Evolutionary conservation across 192 early-diverging fungal genomes (phyloP), one percentile per base, ranked within the genome.

Genomic region (Entomortierella beljakovae): DNA sequence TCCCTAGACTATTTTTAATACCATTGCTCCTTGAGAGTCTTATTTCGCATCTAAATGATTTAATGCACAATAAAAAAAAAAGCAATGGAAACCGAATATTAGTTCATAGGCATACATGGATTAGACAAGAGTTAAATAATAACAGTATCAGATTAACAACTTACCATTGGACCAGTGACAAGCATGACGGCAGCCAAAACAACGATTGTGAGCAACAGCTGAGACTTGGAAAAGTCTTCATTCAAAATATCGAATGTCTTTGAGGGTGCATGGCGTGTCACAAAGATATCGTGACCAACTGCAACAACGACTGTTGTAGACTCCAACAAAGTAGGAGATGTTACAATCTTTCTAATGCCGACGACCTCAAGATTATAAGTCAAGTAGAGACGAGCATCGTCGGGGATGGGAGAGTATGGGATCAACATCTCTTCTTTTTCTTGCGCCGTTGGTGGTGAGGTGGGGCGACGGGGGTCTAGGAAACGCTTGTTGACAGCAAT

Each of bases 241-340:
- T 92, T 93, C 64, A 99, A 81, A 53, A 94, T 86, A 83, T 99
- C 98, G 84, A 99, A 99, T 7, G 90, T 88, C 68, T 94, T 93
- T 52, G 91, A 93, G 23, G 98, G 97, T 50, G 88, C 90, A 31
- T 89, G 84, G 42, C 92, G 90, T 6, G 90, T 92, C 61, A 93
- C 91, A 87, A 96, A 99, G 56, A 97, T 59, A 70, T 99, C 98
- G 46, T 95, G 85, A 18, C 98, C 98, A 75, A 91, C 98, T 0
- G 92, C 90, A 20, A 92, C 81, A 10, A 97, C 93, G 35, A 99
- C 83, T 16, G 96, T 90, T 8, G 98, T 99, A 23, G 96, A 98
- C 83, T 99, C 98, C 31, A 99, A 81, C 43, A 90, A 77, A 22
- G 97, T 90, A 1, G 96, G 92, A 16, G 91, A 72, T 10, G 94